A percentile compares a stretch with the other conserved stretches of the same genome.
Evolutionary conservation across 2,329 filamentous ascomycete species (phyloP).

Genomic region (Alternaria sp.): DNA sequence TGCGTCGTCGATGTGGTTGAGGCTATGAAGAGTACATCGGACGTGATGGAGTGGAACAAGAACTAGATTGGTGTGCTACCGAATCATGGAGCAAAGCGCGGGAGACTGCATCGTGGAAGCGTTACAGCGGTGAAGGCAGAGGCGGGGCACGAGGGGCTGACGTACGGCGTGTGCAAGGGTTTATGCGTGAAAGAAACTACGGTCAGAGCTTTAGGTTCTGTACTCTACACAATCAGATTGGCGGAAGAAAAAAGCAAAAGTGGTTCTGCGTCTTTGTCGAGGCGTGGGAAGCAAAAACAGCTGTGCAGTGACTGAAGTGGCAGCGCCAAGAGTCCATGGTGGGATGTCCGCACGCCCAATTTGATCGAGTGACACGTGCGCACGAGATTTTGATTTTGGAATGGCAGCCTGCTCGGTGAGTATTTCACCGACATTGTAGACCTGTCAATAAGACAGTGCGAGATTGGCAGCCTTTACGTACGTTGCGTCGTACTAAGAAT

Average conservation of each 20-base stretch:
- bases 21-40: conserved; percentile 31
- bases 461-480: neutral
- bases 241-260: conserved; percentile 3
- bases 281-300: conserved; percentile 26
- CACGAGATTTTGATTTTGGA: conserved; percentile 9
- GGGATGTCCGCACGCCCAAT: conserved; percentile 28
- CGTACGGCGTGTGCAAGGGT: conserved; percentile 32
- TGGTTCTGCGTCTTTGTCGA: conserved; percentile 24
- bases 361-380: conserved; percentile 34
- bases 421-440: neutral
- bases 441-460: neutral
- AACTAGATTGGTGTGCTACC: conserved; percentile 42
- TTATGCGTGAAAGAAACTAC: conserved; percentile 15
- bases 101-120: conserved; percentile 46
- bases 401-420: neutral
- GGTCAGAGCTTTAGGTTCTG: conserved; percentile 3
- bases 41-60: conserved; percentile 25
- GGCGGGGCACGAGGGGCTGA: conserved; percentile 42
- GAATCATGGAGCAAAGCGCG: conserved; percentile 42
- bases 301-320: conserved; percentile 25
- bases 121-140: conserved; percentile 47
- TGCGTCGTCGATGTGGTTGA: conserved; percentile 21
- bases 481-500: neutral
- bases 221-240: neutral
- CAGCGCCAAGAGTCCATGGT: conserved; percentile 26